Evolutionary conservation across 106 monocot genomes (phyloP).

Genomic region (Alisma plantagoaquatica): DNA sequence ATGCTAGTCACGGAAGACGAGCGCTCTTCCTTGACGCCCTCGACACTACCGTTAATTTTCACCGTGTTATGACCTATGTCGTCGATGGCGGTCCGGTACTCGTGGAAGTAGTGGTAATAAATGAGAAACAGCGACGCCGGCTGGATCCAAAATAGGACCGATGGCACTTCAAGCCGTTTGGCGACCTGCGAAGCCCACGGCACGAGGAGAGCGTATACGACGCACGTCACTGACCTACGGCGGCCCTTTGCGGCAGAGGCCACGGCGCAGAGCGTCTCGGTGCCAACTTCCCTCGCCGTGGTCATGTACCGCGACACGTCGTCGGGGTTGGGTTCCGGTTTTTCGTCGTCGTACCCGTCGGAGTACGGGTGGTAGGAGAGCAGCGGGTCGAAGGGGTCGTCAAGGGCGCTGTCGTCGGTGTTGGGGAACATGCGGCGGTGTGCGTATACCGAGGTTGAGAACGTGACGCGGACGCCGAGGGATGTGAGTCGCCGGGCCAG

Average conservation of each 20-base stretch:
- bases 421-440: constrained; percentile 51
- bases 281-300: constrained; percentile 4
- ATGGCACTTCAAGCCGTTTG: constrained; percentile 22
- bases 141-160: constrained; percentile 57
- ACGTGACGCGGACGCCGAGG: constrained; percentile 35
- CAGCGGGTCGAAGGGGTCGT: constrained; percentile 12
- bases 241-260: constrained; percentile 7
- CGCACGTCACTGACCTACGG: constrained; percentile 33
- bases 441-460: constrained; percentile 41
- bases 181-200: constrained; percentile 50
- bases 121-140: constrained; percentile 41
- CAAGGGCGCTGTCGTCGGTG: constrained; percentile 4
- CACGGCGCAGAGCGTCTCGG: constrained; percentile 15
- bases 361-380: constrained; percentile 45
- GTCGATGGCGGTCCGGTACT: constrained; percentile 12
- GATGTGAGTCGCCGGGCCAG: constrained; percentile 36
- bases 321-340: neutral
- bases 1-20: constrained; percentile 4
- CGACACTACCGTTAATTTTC: no score
- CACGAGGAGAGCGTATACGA: constrained; percentile 32
- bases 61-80: no score
- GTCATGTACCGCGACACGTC: constrained; percentile 4
- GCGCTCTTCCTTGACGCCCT: constrained; percentile 6
- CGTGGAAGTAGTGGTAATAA: constrained; percentile 54
- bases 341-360: constrained; percentile 47